A percentile compares a stretch with the other conserved stretches of the same genome.
phyloP scores from a whole-genome alignment of 2,329 filamentous ascomycete genomes.

The Hawksworthiomyces lignivorus region DNA sequence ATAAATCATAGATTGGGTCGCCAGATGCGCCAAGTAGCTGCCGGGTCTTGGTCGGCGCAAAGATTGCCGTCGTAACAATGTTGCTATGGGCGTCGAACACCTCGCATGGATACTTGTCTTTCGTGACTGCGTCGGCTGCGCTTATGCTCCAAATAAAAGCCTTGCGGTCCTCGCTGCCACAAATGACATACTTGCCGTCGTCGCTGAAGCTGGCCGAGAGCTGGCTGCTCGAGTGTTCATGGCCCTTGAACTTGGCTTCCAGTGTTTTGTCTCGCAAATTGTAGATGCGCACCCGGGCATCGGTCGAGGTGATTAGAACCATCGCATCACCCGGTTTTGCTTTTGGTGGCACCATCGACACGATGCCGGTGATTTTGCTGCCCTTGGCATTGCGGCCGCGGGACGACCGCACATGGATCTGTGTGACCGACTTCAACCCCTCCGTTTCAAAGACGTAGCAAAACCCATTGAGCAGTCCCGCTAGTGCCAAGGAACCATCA shows the following conservation, averaged over 20 bases:
- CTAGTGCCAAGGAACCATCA: conserved; percentile 82
- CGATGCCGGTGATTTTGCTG: conserved; percentile 94
- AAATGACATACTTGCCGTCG: conserved; percentile 78
- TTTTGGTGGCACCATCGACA: conserved; percentile 34
- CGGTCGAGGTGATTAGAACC: conserved; percentile 86
- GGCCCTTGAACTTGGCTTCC: conserved; percentile 84
- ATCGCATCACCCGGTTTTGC: conserved; percentile 55
- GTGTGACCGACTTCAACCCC: conserved; percentile 71
- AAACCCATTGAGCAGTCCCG: conserved; percentile 75
- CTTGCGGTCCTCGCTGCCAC: conserved; percentile 84
- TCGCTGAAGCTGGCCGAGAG: conserved; percentile 86
- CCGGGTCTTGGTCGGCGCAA: conserved; percentile 73
- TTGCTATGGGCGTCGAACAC: conserved; percentile 85
- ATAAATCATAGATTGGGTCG: conserved; percentile 92
- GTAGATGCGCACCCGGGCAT: conserved; percentile 86
- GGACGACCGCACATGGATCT: conserved; percentile 89
- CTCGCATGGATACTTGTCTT: conserved; percentile 77
- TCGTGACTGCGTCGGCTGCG: conserved; percentile 52
- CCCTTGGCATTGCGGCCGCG: conserved; percentile 91
- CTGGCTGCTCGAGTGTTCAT: conserved; percentile 84
- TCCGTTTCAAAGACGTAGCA: conserved; percentile 93
- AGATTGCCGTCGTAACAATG: conserved; percentile 80
- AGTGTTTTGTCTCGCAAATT: conserved; percentile 76
- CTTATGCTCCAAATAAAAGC: conserved; percentile 84
- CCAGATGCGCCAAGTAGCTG: conserved; percentile 72